Evolutionary conservation across 805 yeast species (phyloP), one percentile per base, ranked within the genome.

Genomic region (Danielia reshetovae): DNA sequence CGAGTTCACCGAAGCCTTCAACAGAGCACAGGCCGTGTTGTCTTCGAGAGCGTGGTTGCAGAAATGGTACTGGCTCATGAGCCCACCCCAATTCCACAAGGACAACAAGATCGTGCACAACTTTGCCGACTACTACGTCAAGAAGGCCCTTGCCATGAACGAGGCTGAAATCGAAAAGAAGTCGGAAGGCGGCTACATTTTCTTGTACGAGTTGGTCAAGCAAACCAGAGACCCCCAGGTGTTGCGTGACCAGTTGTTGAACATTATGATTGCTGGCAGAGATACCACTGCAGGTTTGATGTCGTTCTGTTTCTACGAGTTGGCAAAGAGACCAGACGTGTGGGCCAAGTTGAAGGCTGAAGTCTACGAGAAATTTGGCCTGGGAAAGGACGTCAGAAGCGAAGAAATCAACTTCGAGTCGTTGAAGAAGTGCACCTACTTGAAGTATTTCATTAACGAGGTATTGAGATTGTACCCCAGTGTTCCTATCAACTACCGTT

Each of bases 401-500:
- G 52, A 54, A 7, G 43, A 40, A 5, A 57, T 60, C 16, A 52
- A 64, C 3, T 55, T 59, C 39, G 66, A 60, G 39, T 39, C 57
- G 7, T 51, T 60, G 49, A 60, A 60, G 41, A 55, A 48, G 36
- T 60, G 65, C 42, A 52, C 52, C 29, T 58, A 58, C 39, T 50
- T 60, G 40, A 58, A 55, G 35, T 55, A 45, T 22, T 51, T 51
- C 24, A 41, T 60, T 10, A 58, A 57, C 34, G 66, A 60, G 43
- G 49, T 43, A 5, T 55, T 60, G 33, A 51, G 66, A 45, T 38
- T 60, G 40, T 60, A 60, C 32, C 66, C 66, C 6, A 46, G 56
- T 14, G 66, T 60, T 7, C 65, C 66, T 7, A 48, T 55, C 29
- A 60, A 60, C 39, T 57, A 52, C 40, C 49, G 65, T 33, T 47